phyloP scores from a whole-genome alignment of 2,329 filamentous ascomycete species.

The Colletotrichum neosansevieriae region DNA sequence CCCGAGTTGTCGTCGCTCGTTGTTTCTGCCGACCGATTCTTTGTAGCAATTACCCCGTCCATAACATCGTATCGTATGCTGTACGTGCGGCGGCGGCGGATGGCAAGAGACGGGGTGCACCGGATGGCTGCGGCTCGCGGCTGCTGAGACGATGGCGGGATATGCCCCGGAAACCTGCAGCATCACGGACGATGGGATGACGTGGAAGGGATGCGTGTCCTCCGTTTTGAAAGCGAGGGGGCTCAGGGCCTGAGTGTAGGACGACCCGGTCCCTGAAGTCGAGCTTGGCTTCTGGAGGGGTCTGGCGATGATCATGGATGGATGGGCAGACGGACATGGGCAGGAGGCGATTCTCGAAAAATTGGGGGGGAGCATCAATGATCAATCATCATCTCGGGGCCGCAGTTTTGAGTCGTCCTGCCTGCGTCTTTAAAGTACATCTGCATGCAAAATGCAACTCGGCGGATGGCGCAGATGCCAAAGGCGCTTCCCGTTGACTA shows the following conservation, averaged over 20 bases:
- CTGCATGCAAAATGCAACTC: no score
- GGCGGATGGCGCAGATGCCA: background rate
- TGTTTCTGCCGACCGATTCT: background rate
- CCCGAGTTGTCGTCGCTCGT: background rate
- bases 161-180: conserved; percentile 29
- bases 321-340: no score
- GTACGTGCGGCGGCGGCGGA: background rate
- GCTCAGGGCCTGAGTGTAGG: conserved; percentile 14
- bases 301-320: conserved; percentile 3
- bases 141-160: conserved; percentile 8
- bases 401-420: no score
- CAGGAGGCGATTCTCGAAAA: no score
- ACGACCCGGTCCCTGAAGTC: conserved; percentile 23
- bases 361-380: no score
- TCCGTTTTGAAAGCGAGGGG: conserved; percentile 33
- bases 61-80: background rate
- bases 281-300: background rate
- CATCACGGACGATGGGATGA: conserved; percentile 26
- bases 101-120: conserved; percentile 5
- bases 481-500: conserved; percentile 8
- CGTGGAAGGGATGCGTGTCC: conserved; percentile 27
- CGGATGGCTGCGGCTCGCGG: conserved; percentile 15
- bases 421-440: no score
- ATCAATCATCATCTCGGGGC: no score
- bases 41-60: background rate